phyloP scores from a whole-genome alignment of 345 rosid genomes.

The Erucastrum elatum region DNA sequence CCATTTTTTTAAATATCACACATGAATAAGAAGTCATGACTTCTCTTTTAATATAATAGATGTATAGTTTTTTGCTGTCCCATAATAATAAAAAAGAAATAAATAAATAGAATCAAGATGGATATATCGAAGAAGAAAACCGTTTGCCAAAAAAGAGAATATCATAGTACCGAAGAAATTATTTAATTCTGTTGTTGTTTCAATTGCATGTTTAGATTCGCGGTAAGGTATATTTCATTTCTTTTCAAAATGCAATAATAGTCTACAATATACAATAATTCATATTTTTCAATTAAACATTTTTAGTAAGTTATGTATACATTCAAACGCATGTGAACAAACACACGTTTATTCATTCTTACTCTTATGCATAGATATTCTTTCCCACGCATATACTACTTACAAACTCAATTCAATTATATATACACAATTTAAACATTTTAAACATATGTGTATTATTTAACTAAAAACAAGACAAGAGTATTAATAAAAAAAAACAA shows the following conservation, averaged over 20 bases:
- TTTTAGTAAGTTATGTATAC: not conserved
- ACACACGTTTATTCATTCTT: not conserved
- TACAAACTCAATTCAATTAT: not conserved
- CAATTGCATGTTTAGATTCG: conserved; percentile 7
- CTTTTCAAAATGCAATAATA: too few relatives aligned
- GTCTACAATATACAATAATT: not conserved
- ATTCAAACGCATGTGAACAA: not conserved
- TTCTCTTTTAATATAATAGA: too few relatives aligned
- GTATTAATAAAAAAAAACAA: not conserved
- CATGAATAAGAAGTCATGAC: too few relatives aligned
- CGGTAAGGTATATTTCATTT: not conserved
- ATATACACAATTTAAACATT: not conserved
- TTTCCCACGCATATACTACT: conserved; percentile 12
- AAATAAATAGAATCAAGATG: conserved; percentile 1
- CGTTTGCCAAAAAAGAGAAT: conserved; percentile 16
- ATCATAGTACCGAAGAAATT: conserved; percentile 22
- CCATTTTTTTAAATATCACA: too few relatives aligned
- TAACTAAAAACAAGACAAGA: conserved; percentile 15
- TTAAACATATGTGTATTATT: not conserved
- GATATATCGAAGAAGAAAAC: conserved; percentile 18
- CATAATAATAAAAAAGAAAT: not conserved
- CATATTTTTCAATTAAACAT: not conserved
- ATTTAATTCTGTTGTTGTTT: conserved; percentile 10
- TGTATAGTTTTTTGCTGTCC: conserved; percentile 7
- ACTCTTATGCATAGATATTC: not conserved